These are phyloP conservation scores for Penicillium vulpinum DNA, from an alignment of 2,329 filamentous ascomycete species.

Conservation along the genomic window DNA sequence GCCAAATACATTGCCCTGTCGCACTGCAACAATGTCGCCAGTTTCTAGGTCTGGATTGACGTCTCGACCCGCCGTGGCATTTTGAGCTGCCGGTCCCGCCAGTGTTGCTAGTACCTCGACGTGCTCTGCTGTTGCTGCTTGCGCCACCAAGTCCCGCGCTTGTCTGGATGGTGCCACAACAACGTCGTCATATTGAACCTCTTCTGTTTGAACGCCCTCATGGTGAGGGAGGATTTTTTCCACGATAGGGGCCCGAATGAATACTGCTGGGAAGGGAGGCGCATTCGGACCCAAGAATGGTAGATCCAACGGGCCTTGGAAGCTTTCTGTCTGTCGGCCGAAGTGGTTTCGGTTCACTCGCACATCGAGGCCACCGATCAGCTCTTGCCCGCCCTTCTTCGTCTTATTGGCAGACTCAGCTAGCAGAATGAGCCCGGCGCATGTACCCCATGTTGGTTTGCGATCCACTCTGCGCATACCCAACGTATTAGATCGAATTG, in stretches of 20 bases:
- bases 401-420: slow-evolving; percentile 83
- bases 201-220: slow-evolving; percentile 53
- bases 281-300: slow-evolving; percentile 60
- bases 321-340: slow-evolving; percentile 88
- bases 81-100: slow-evolving; percentile 52
- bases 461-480: slow-evolving; percentile 60
- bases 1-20: slow-evolving; percentile 87
- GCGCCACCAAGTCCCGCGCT: slow-evolving; percentile 48
- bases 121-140: slow-evolving; percentile 46
- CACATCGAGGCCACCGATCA: slow-evolving; percentile 89
- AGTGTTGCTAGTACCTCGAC: slow-evolving; percentile 62
- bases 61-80: slow-evolving; percentile 48
- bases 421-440: slow-evolving; percentile 88
- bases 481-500: slow-evolving; percentile 15
- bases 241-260: slow-evolving; percentile 92
- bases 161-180: slow-evolving; percentile 59
- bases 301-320: slow-evolving; percentile 72
- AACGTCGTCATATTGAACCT: slow-evolving; percentile 51
- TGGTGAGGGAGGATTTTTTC: slow-evolving; percentile 68
- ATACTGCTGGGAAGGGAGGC: slow-evolving; percentile 73
- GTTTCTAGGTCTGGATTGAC: slow-evolving; percentile 43
- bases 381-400: slow-evolving; percentile 86
- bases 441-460: slow-evolving; percentile 92
- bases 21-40: slow-evolving; percentile 81
- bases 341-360: slow-evolving; percentile 93